Evolutionary conservation across 768 basidiomycete genomes (phyloP).

Genomic region (Termitomyces heimii): DNA sequence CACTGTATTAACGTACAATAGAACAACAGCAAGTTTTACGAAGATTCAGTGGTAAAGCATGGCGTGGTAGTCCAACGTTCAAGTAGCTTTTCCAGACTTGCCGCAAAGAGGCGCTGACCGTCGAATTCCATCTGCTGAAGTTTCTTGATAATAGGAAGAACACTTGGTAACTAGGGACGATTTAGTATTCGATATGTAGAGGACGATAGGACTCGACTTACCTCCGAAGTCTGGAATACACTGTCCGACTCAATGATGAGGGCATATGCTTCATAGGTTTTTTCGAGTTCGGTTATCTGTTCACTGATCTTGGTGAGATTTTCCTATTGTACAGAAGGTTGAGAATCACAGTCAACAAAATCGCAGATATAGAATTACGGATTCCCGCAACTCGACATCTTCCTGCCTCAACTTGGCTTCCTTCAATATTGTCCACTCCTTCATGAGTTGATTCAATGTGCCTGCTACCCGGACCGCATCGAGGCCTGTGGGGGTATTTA

Average conservation of each 20-base stretch:
- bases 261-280: slow-evolving; percentile 14
- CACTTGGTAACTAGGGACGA: slow-evolving; percentile 20
- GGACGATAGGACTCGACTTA: neutral
- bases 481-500: neutral
- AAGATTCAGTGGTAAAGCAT: slow-evolving; percentile 9
- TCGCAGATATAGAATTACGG: neutral
- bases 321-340: neutral
- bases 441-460: slow-evolving; percentile 2
- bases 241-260: slow-evolving; percentile 3
- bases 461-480: neutral
- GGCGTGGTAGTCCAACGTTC: slow-evolving; percentile 14
- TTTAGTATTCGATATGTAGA: neutral
- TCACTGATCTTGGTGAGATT: neutral
- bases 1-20: neutral
- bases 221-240: slow-evolving; percentile 7
- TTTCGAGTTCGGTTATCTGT: slow-evolving; percentile 14
- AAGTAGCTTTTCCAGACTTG: slow-evolving; percentile 13
- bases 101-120: slow-evolving; percentile 15
- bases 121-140: slow-evolving; percentile 14
- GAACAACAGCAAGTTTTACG: neutral
- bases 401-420: neutral
- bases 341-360: neutral
- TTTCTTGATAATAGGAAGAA: slow-evolving; percentile 14
- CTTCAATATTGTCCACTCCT: neutral
- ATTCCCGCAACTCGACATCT: neutral